Evolutionary conservation across 768 basidiomycete species (phyloP).

Genomic region (Lentinula sp.): DNA sequence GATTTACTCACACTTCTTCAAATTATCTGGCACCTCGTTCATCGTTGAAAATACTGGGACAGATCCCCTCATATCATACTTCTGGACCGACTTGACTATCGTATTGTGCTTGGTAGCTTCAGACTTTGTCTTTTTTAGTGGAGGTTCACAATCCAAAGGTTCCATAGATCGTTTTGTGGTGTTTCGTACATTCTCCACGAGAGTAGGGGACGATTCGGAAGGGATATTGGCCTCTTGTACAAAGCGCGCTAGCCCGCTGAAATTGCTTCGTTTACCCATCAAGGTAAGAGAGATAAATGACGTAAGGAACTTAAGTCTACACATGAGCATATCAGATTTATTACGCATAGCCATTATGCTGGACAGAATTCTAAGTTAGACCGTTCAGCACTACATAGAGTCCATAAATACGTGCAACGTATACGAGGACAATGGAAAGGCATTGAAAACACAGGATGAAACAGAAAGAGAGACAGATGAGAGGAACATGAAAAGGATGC

Average conservation of each 20-base stretch:
- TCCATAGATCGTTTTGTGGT: neutral
- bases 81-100: conserved; percentile 22
- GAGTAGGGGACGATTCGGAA: too few species aligned
- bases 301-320: neutral
- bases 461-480: neutral
- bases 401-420: conserved; percentile 9
- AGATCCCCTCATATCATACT: conserved; percentile 65
- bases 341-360: neutral
- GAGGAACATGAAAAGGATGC: neutral
- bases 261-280: neutral
- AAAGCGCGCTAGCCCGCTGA: conserved; percentile 1
- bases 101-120: neutral
- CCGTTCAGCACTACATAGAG: conserved; percentile 3
- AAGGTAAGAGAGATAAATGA: neutral
- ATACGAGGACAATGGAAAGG: neutral
- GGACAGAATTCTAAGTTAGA: neutral
- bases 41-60: conserved; percentile 64
- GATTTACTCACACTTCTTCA: conserved; percentile 71
- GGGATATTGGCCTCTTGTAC: neutral
- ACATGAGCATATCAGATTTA: neutral
- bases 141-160: neutral
- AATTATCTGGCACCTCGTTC: conserved; percentile 67
- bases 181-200: neutral
- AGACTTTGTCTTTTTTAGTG: neutral
- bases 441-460: neutral